Base-by-base conservation (phyloP, 768 basidiomycete species). In the Trametopsis cervina region DNA sequence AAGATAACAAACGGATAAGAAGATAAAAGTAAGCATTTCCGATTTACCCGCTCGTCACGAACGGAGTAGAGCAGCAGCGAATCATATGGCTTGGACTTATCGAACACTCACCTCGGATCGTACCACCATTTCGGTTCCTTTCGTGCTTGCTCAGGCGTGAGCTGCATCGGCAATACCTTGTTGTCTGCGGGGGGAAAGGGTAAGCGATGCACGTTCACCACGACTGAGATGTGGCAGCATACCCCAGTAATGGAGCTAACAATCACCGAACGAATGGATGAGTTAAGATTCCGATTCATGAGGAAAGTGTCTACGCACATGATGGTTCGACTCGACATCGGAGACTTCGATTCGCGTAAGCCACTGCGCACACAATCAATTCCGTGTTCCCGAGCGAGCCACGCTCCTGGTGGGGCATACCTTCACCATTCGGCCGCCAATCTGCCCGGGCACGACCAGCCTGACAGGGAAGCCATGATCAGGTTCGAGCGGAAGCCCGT, bases 391-490 rank as follows among this genome's bases (percentile, higher is more conserved):
- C 20, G 27, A 18, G 24, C 37, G 5, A 38, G n/a, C n/a, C n/a
- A n/a, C n/a, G n/a, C n/a, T n/a, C n/a, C n/a, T n/a, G 25, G 26
- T 29, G 17, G 45, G 13, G 39, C 12, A 51, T 22, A 55, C 52
- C 62, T 65, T 69, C n/a, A 80, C 76, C 22, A 71, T 73, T 22
- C 77, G 66, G 3, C 79, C 81, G 21, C 81, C 82, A 38, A 84
- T 81, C 46, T 80, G 75, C 3, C 77, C 77, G 0, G 82, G 81
- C 0, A 83, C 68, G 50, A 84, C 67, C 4, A 81, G 60, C n/a
- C 82, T 70, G n/a, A 84, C 56, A 0, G 82, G 82, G 54, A 71
- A 81, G 10, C 82, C 82, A 50, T 85, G 82, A 53, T 83, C 81
- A 4, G 80, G 79, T 40, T 73, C 71, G 6, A 84, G 66, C 12